Conservation (phyloP, 129 eudicot genomes). For the Flaveria bidentis region DNA sequence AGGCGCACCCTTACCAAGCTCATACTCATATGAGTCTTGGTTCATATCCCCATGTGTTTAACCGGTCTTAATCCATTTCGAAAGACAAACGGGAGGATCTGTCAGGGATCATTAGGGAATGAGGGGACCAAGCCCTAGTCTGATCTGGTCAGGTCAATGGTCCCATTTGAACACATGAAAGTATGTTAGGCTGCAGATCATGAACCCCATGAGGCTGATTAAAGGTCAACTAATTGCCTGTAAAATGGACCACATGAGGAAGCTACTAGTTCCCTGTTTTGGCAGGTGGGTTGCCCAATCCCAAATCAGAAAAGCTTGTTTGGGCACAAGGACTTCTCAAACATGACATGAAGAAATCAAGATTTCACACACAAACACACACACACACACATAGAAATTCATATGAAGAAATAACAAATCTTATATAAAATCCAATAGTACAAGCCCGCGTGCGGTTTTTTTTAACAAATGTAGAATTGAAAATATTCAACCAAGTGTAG, state of each 20-base stretch:
- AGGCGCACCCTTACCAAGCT: too few species aligned
- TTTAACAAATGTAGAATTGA: slow-evolving; percentile 20
- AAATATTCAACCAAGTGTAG: slow-evolving; percentile 25
- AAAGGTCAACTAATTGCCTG: background rate
- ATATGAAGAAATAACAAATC: slow-evolving; percentile 18
- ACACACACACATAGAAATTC: background rate
- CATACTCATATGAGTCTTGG: too few species aligned
- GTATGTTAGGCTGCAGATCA: too few species aligned
- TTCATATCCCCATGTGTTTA: too few species aligned
- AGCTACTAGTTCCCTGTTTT: slow-evolving; percentile 6
- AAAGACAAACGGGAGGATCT: background rate
- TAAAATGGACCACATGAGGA: background rate
- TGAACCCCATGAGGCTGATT: background rate
- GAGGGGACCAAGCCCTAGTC: background rate
- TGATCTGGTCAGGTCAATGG: background rate
- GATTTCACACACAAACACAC: background rate
- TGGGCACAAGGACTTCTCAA: too few species aligned
- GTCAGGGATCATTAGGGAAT: background rate
- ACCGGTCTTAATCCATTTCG: too few species aligned
- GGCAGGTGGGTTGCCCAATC: too few species aligned
- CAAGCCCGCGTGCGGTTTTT: slow-evolving; percentile 22
- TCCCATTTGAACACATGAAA: background rate
- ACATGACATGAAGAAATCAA: background rate
- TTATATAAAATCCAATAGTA: slow-evolving; percentile 29
- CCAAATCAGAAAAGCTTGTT: too few species aligned